These are phyloP conservation scores for Hippophae gyantsensis DNA, from an alignment of 306 rosid genomes.

Conservation along the genomic window DNA sequence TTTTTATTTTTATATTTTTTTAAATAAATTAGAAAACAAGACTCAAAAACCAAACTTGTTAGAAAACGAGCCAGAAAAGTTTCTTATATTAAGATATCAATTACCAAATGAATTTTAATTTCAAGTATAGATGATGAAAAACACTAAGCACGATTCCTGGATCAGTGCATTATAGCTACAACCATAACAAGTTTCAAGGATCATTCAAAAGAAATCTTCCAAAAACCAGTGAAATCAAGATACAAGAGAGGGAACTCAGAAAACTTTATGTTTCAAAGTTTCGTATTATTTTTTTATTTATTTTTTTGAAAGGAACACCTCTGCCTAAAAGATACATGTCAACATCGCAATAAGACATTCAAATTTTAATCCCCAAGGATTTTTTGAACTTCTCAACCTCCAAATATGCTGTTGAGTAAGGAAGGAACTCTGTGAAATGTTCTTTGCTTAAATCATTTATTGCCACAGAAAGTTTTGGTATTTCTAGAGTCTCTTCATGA, in stretches of 20 bases:
- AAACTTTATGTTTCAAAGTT: not conserved
- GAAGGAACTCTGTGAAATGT: conserved; percentile 76
- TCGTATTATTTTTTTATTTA: conserved; percentile 41
- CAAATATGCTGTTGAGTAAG: conserved; percentile 85
- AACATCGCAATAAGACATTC: conserved; percentile 26
- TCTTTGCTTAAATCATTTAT: conserved; percentile 84
- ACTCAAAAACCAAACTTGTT: no score
- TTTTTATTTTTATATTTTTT: no score
- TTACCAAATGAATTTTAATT: not conserved
- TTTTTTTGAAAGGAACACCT: conserved; percentile 57
- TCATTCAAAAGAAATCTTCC: conserved; percentile 21
- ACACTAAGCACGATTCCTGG: conserved; percentile 11
- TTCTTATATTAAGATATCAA: not conserved
- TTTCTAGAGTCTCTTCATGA: conserved; percentile 90
- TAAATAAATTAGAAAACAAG: no score
- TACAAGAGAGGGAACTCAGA: conserved; percentile 17
- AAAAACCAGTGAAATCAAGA: conserved; percentile 21
- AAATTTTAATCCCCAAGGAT: conserved; percentile 72
- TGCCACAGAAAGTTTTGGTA: conserved; percentile 94
- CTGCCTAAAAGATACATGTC: conserved; percentile 39
- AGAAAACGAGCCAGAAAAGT: not conserved
- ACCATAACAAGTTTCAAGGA: conserved; percentile 10
- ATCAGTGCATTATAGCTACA: conserved; percentile 20
- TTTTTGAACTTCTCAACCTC: conserved; percentile 98
- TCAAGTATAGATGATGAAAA: not conserved